Base-by-base conservation (phyloP, 202 grass and related monocot genomes). In the Dendrocalamus latiflorus region DNA sequence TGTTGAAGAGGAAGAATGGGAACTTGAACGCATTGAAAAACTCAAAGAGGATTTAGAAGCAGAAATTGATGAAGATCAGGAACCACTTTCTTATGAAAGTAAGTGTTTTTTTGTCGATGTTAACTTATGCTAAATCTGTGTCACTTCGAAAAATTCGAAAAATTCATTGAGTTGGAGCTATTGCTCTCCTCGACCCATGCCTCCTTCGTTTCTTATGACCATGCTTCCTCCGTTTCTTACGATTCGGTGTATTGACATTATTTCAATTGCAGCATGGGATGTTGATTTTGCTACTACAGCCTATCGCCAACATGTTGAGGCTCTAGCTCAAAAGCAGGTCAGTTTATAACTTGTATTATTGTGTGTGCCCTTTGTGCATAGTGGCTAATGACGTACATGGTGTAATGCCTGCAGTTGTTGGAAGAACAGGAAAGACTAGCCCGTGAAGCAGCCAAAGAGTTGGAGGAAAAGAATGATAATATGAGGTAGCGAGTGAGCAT, bases 11-110 rank as follows among this genome's bases (percentile, higher is more conserved):
- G 88, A 98, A 87, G 96, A 99, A 83, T 99, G 96, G 96, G 96
- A 99, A 89, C 89, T 99, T 56, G 96, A 99, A 80, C 89, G 96
- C 26, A 94, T 99, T 81, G 96, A 99, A 76, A 96, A 93, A 83
- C 90, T 96, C 81, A 99, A 99, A 81, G 93, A 99, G 9, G 91
- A 99, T 85, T 79, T 99, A 81, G 96, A 99, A 85, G 96, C 96
- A 26, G 96, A 99, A 83, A 99, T 96, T 87, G 96, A 99, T 84
- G n/a, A n/a, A n/a, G 93, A 99, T 55, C 96, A 99, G 68, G 96
- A 99, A 81, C 96, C 96, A 22, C 89, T 99, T 55, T 85, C 88
- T 81, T 99, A 94, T 84, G 91, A 99, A 81, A 84, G 96, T 99
- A 94, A 90, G 93, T 87, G 63, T 47, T 75, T 75, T 36, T 69